Percentiles rank a stretch among this genome's conserved stretches.
These are phyloP conservation scores for Chytridium lagenaria DNA, from an alignment of 371 early-diverging fungal genomes.

Conservation along the genomic window DNA sequence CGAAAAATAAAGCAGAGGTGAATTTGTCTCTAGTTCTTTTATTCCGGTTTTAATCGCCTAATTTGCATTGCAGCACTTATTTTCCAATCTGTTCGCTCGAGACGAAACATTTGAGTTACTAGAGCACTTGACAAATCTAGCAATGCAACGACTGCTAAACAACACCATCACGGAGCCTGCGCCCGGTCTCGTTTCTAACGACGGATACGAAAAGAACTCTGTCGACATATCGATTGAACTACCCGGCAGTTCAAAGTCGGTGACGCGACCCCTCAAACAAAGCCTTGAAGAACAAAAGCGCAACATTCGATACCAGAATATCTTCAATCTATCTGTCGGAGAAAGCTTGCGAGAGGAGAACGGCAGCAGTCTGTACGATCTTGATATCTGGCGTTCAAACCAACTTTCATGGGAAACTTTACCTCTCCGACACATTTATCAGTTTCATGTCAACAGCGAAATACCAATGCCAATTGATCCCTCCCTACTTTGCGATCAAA, in stretches of 20 bases:
- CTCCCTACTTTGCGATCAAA: slow-evolving; percentile 90
- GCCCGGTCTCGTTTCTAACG: slow-evolving; percentile 45
- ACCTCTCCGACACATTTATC: slow-evolving; percentile 83
- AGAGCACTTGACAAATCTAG: slow-evolving; percentile 84
- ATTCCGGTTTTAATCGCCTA: background rate
- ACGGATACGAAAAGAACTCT: slow-evolving; percentile 10
- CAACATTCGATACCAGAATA: slow-evolving; percentile 75
- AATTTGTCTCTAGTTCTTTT: background rate
- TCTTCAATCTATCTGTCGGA: slow-evolving; percentile 72
- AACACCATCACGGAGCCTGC: slow-evolving; percentile 63
- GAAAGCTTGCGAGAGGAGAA: slow-evolving; percentile 69
- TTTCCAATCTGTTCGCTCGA: slow-evolving; percentile 92
- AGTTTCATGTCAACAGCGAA: slow-evolving; percentile 73
- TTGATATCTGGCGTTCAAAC: slow-evolving; percentile 41
- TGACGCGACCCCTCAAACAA: slow-evolving; percentile 47
- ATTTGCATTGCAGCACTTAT: slow-evolving; percentile 70
- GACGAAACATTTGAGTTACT: slow-evolving; percentile 93
- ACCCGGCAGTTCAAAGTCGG: background rate
- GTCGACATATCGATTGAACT: background rate
- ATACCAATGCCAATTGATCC: slow-evolving; percentile 69
- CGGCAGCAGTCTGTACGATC: slow-evolving; percentile 52
- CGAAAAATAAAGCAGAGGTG: slow-evolving; percentile 80
- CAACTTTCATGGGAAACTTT: slow-evolving; percentile 67
- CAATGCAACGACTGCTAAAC: slow-evolving; percentile 88
- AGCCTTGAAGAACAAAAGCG: slow-evolving; percentile 73